Conservation (phyloP, 257 asterid species). For the Striga asiatica region DNA sequence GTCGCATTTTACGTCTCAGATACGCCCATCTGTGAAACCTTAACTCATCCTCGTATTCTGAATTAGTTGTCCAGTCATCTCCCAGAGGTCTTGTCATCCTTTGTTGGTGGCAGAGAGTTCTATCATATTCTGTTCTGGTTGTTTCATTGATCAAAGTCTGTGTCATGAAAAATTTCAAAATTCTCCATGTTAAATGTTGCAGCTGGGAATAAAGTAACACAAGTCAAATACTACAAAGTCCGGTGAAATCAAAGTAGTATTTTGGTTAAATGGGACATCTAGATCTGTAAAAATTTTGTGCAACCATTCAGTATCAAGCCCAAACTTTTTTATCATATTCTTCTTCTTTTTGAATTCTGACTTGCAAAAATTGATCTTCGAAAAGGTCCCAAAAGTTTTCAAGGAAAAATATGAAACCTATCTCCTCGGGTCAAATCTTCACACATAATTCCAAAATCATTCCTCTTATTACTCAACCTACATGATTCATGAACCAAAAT, state of each 20-base stretch:
- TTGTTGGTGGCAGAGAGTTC: conserved; percentile 33
- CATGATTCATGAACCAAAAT: too few relatives aligned
- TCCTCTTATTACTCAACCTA: too few relatives aligned
- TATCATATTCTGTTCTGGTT: conserved; percentile 55
- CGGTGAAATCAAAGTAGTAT: background rate
- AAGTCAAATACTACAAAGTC: background rate
- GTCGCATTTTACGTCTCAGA: conserved; percentile 40
- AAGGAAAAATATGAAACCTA: background rate
- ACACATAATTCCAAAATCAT: background rate
- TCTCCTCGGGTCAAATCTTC: background rate
- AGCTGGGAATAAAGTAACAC: background rate
- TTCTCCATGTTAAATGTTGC: background rate
- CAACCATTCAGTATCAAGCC: too few relatives aligned
- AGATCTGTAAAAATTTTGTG: too few relatives aligned
- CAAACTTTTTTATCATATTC: too few relatives aligned
- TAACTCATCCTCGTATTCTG: conserved; percentile 36
- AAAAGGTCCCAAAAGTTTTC: background rate
- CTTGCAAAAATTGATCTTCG: background rate
- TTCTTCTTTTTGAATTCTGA: background rate
- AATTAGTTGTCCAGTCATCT: conserved; percentile 31
- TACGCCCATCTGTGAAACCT: conserved; percentile 66
- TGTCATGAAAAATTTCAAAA: conserved; percentile 5
- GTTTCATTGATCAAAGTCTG: conserved; percentile 61
- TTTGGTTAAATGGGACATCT: background rate
- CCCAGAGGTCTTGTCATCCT: conserved; percentile 25